phyloP scores from a whole-genome alignment of 2,329 filamentous ascomycete species.

The Aspergillus carbonarius region DNA sequence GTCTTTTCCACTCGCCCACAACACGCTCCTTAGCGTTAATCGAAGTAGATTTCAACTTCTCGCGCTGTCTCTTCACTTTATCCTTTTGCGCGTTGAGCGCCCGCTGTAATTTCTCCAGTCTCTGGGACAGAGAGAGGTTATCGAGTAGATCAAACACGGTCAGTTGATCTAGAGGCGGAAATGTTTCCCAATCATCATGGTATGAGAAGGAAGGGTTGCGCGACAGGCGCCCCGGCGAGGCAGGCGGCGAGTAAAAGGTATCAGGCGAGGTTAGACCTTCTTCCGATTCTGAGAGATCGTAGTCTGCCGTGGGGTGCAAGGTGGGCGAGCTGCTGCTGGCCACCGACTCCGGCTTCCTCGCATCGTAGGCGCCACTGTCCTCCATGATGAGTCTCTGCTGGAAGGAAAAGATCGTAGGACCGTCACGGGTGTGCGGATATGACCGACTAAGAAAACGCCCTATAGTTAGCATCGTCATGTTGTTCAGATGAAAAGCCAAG shows the following conservation, averaged over 20 bases:
- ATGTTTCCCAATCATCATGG: conserved; percentile 82
- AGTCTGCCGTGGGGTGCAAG: conserved; percentile 25
- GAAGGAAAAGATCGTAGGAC: conserved; percentile 38
- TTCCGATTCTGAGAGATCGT: conserved; percentile 31
- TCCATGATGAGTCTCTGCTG: conserved; percentile 40
- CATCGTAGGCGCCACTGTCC: conserved; percentile 21
- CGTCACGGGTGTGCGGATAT: conserved; percentile 34
- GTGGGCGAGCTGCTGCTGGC: conserved; percentile 22
- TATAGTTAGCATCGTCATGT: conserved; percentile 41
- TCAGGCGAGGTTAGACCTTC: conserved; percentile 26
- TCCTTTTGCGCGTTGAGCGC: conserved; percentile 79
- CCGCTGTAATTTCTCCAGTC: conserved; percentile 85
- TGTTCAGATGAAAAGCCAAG: conserved; percentile 11
- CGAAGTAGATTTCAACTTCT: conserved; percentile 73
- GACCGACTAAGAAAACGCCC: conserved; percentile 38
- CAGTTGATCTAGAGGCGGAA: conserved; percentile 84
- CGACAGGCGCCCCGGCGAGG: conserved; percentile 54
- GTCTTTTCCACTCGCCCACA: conserved; percentile 86
- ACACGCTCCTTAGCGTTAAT: conserved; percentile 81
- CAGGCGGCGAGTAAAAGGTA: conserved; percentile 30
- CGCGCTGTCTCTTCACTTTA: conserved; percentile 78
- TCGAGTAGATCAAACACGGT: conserved; percentile 92
- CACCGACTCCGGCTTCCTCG: conserved; percentile 24
- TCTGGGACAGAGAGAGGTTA: conserved; percentile 84
- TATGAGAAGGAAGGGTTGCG: conserved; percentile 81